Evolutionary conservation across 768 basidiomycete species (phyloP).

Genomic region (Botryobasidium botryosum): DNA sequence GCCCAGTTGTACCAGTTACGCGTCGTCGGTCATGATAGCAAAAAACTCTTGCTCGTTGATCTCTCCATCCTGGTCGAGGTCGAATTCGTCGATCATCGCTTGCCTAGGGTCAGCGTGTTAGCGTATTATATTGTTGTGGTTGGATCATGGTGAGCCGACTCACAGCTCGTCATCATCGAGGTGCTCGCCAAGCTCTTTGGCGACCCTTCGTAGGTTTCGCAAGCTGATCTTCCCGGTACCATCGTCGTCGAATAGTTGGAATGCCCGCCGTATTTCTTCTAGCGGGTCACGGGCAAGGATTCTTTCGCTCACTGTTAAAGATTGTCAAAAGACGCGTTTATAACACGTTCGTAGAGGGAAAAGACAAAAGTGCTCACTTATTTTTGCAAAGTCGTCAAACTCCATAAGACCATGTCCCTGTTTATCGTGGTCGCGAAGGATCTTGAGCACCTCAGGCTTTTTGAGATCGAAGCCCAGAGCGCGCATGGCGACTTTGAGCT

Average conservation of each 20-base stretch:
- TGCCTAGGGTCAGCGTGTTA: constrained; percentile 36
- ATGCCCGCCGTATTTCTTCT: constrained; percentile 91
- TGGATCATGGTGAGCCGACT: constrained; percentile 21
- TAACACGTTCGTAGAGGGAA: not conserved
- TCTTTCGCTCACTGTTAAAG: constrained; percentile 67
- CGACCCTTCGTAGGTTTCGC: constrained; percentile 79
- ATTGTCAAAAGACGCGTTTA: not conserved
- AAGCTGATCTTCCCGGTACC: constrained; percentile 87
- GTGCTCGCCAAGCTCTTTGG: constrained; percentile 90
- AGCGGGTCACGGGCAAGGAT: constrained; percentile 89
- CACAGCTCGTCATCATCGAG: constrained; percentile 94
- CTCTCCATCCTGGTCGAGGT: constrained; percentile 95
- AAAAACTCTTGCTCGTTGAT: constrained; percentile 95
- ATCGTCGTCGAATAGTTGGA: constrained; percentile 94
- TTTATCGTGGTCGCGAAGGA: constrained; percentile 82
- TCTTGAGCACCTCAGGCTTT: constrained; percentile 94
- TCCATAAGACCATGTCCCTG: constrained; percentile 71
- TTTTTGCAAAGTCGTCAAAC: constrained; percentile 84
- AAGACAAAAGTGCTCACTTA: constrained; percentile 48
- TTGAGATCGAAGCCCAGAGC: constrained; percentile 96
- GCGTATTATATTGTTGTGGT: not conserved
- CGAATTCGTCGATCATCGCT: constrained; percentile 99
- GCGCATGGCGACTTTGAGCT: constrained; percentile 96
- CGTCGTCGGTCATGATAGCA: constrained; percentile 89
- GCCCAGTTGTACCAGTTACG: no score